Evolutionary conservation across 2,329 filamentous ascomycete genomes (phyloP), one percentile per base, ranked within the genome.

Genomic region (Capronia americana): DNA sequence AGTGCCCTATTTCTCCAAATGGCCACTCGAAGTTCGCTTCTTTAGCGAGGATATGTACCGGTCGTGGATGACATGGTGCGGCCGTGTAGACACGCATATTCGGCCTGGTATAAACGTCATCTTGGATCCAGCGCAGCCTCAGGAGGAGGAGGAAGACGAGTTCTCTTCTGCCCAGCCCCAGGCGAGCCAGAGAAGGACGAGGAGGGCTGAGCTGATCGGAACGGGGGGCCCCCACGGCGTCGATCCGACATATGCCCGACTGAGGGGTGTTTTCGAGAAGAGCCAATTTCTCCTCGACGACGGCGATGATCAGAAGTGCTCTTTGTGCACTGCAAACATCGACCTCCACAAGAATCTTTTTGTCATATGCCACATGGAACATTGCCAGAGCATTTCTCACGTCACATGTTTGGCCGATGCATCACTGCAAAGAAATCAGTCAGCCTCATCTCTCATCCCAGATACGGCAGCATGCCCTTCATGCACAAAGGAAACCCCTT

Each of bases 11-110:
- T 98, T 98, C 75, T 81, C 83, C 17, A 83, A 88, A 54, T 97
- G 93, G 94, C 94, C 94, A 23, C 81, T 99, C 61, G 86, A 86
- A 61, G 76, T 97, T 55, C 88, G 91, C 26, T 94, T 98, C 77
- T 94, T 97, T 71, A 83, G 84, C 1, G 79, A 82, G 2, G 91
- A 94, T 66, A 88, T 92, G 0, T 85, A 90, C 72, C 79, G 79
- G 23, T 83, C 85, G 1, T 98, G 94, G 94, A 76, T 83, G 20
- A 82, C 78, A 57, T 88, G 86, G 82, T 83, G 83, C 53, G 78
- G 81, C 2, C 77, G 82, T 1, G 81, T 84, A 2, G 77, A 82
- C 57, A 82, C 83, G 57, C 75, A 80, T 32, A 72, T 88, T 12
- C 80, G 83, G 24, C 72, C 75, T 11, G 81, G 80, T 2, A 77